A percentile compares a stretch with the other conserved stretches of the same genome.
These are phyloP conservation scores for Tolypocladium tundrense DNA, from an alignment of 2,329 filamentous ascomycete species.

Conservation along the genomic window DNA sequence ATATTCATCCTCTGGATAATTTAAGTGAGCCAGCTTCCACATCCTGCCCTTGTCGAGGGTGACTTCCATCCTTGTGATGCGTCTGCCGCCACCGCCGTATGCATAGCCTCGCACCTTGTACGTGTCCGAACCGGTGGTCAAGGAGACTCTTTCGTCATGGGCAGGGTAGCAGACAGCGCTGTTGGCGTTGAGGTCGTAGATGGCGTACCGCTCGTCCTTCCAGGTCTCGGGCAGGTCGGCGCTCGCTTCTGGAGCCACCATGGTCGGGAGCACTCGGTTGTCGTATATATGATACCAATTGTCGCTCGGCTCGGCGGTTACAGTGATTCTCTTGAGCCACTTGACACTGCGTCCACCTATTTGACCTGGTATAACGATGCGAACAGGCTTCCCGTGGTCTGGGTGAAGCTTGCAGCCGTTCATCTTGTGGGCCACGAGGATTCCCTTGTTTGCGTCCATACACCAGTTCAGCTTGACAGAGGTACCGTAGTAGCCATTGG, in stretches of 20 bases:
- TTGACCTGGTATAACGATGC: conserved; percentile 78
- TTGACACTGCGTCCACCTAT: conserved; percentile 91
- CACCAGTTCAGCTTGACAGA: conserved; percentile 83
- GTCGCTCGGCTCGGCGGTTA: conserved; percentile 70
- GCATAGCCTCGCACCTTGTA: conserved; percentile 74
- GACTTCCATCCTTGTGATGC: conserved; percentile 73
- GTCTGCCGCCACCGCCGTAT: conserved; percentile 77
- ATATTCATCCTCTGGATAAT: conserved; percentile 81
- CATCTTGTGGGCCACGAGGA: conserved; percentile 85
- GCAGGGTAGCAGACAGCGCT: conserved; percentile 72
- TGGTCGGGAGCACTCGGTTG: conserved; percentile 81
- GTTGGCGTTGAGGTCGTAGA: conserved; percentile 85
- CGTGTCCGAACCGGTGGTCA: conserved; percentile 34
- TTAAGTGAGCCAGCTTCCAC: conserved; percentile 68
- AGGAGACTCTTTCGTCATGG: conserved; percentile 57
- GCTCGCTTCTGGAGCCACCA: conserved; percentile 71
- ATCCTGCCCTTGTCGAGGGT: conserved; percentile 73
- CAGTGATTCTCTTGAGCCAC: conserved; percentile 73
- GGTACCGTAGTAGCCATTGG: conserved; percentile 83
- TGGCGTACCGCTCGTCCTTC: conserved; percentile 84
- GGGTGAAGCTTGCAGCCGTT: conserved; percentile 73
- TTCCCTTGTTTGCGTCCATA: conserved; percentile 70
- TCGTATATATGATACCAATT: conserved; percentile 97
- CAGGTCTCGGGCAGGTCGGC: conserved; percentile 66
- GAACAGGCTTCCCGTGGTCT: conserved; percentile 77